Base-by-base conservation (phyloP, 2,329 filamentous ascomycete genomes). In the Sclerotinia sclerotiorum region DNA sequence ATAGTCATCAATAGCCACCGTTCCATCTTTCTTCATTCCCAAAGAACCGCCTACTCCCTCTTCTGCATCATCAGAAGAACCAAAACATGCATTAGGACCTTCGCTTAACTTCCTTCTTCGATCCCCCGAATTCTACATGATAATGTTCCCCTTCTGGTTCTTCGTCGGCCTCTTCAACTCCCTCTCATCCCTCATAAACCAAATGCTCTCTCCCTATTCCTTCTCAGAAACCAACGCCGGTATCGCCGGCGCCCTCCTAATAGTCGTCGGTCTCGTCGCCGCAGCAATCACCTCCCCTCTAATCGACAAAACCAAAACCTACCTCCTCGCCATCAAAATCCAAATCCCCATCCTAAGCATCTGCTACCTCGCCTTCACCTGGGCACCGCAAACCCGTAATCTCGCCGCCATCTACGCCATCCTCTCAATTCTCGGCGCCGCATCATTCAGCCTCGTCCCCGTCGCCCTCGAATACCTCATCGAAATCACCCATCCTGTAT, bases 81-180 rank as follows among this genome's bases (percentile, higher is more conserved):
- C 82, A 65, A 89, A 89, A 75, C 79, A 84, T 42, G 76, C 79
- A 11, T 78, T 90, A 24, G 78, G 78, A 76, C 83, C 72, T 70
- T 92, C 80, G 3, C 70, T 86, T 32, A 76, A 81, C 10, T 84
- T 85, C 24, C 79, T 94, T 56, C 76, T 84, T 58, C 77, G 76
- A 44, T 91, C 87, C 6, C 82, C 85, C 24, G 89, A 94, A 77
- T 90, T 97, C 79, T 97, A 89, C 85, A 85, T 97, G 71, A 80
- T 97, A 72, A 82, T 94, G 70, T 75, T 94, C 69, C 90, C 94
- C n/a, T 98, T 94, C 80, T 81, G 86, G 72, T 80, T 94, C 74
- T 97, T 93, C 79, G 92, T 97, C 70, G 93, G 91, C 74, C 90
- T 95, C 81, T 99, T 99, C 88, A 98, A 98, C 84, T 90, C 90